Evolutionary conservation across 257 asterid genomes (phyloP).

Genomic region (Solanum chiquidenum): DNA sequence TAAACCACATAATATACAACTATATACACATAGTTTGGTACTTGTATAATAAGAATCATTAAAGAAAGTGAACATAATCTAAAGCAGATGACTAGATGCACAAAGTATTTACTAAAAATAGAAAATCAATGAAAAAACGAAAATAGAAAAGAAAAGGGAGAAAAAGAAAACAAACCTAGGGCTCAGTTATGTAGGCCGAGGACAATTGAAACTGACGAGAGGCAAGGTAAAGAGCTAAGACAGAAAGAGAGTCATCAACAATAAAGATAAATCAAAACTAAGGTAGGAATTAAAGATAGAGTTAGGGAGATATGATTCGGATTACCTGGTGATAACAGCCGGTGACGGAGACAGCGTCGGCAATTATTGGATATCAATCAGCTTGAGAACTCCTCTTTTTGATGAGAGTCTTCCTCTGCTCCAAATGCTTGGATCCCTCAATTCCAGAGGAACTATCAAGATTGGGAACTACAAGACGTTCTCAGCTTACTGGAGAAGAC

Average conservation of each 20-base stretch:
- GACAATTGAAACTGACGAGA: not conserved
- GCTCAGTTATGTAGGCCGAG: not conserved
- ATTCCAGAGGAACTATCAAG: not conserved
- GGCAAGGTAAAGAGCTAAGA: not conserved
- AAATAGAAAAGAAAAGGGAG: not conserved
- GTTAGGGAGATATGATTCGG: not conserved
- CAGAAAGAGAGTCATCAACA: not conserved
- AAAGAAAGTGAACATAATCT: not conserved
- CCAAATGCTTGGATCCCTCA: too few relatives aligned
- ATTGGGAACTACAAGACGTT: not conserved
- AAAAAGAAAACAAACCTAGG: too few relatives aligned
- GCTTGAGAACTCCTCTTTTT: not conserved
- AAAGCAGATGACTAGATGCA: not conserved
- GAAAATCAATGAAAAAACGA: not conserved
- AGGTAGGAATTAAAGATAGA: not conserved
- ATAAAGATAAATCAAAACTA: not conserved
- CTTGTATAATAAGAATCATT: not conserved
- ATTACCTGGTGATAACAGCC: not conserved
- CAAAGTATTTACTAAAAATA: not conserved
- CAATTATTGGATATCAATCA: not conserved
- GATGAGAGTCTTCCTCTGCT: constrained; percentile 61
- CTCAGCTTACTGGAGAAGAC: not conserved
- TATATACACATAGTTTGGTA: not conserved
- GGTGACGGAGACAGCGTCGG: not conserved
- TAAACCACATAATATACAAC: not conserved